phyloP scores from a whole-genome alignment of 305 asterid genomes.

The Fraxinus ornus region DNA sequence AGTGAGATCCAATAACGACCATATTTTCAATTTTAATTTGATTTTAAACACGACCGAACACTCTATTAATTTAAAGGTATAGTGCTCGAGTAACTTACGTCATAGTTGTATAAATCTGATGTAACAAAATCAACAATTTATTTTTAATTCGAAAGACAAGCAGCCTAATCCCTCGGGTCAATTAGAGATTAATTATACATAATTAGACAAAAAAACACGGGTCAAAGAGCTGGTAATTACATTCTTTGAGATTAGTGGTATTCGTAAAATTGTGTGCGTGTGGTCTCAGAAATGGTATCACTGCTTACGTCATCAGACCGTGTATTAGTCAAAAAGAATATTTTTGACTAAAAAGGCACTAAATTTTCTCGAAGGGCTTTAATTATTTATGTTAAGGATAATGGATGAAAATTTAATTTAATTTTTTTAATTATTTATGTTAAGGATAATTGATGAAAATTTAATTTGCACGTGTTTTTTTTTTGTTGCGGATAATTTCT shows the following conservation, averaged over 20 bases:
- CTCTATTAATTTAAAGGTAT: not conserved
- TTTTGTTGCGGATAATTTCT: not conserved
- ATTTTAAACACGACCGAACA: no score
- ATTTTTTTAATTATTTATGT: not conserved
- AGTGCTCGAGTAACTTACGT: conserved; percentile 20
- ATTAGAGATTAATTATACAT: not conserved
- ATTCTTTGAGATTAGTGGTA: not conserved
- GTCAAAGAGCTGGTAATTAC: conserved; percentile 17
- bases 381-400: not conserved
- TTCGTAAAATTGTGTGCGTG: conserved; percentile 23
- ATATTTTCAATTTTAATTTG: no score
- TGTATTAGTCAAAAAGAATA: conserved; percentile 14
- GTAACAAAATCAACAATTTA: not conserved
- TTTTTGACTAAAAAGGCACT: conserved; percentile 26
- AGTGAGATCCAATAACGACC: no score
- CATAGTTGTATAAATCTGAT: conserved; percentile 19
- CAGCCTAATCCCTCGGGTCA: conserved; percentile 17
- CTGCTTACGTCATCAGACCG: conserved; percentile 28
- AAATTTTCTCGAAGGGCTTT: conserved; percentile 22
- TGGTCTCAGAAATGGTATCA: conserved; percentile 35
- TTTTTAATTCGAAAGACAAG: conserved; percentile 2
- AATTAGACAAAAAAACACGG: not conserved
- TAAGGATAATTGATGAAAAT: not conserved
- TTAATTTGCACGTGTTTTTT: not conserved
- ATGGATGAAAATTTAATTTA: not conserved